Percentiles rank a stretch among this genome's conserved stretches.
phyloP scores from a whole-genome alignment of 2,329 filamentous ascomycete genomes.

The Rosellinia necatrix region DNA sequence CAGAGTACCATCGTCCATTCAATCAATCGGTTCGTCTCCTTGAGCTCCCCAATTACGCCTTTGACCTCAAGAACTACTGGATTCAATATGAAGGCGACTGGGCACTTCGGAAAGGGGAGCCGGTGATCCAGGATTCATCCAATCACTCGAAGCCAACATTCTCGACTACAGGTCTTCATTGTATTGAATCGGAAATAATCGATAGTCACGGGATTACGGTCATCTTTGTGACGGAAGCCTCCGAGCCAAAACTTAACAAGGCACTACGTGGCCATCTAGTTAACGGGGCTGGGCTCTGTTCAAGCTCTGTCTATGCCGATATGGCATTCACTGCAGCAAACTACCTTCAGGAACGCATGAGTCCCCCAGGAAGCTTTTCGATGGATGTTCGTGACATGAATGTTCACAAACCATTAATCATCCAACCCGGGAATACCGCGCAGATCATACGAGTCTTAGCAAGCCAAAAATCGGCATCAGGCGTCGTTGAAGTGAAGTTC shows the following conservation, averaged over 20 bases:
- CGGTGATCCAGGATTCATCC: background rate
- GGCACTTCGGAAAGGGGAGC: conserved; percentile 24
- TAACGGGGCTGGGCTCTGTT: conserved; percentile 39
- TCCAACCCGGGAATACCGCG: background rate
- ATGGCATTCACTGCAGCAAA: conserved; percentile 40
- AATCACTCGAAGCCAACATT: background rate
- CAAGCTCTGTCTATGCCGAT: conserved; percentile 41
- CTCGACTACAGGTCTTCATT: background rate
- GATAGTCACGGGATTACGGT: too few relatives aligned
- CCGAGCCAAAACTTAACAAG: background rate
- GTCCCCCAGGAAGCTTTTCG: background rate
- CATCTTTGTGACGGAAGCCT: conserved; percentile 28
- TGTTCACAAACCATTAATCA: conserved; percentile 16
- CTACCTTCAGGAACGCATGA: conserved; percentile 33
- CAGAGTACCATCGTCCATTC: conserved; percentile 32
- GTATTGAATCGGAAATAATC: background rate
- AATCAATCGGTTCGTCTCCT: conserved; percentile 26
- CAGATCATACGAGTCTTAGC: background rate
- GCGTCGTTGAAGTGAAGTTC: background rate
- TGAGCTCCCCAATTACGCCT: conserved; percentile 33
- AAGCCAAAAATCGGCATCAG: background rate
- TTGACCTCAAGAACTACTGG: conserved; percentile 38
- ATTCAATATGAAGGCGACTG: conserved; percentile 35
- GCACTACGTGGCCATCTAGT: conserved; percentile 40
- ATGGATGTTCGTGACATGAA: conserved; percentile 38